Percentiles rank a stretch among this genome's conserved stretches.
Evolutionary conservation across 495 filamentous ascomycete species (phyloP).

Genomic region (Patellaria atrata): DNA sequence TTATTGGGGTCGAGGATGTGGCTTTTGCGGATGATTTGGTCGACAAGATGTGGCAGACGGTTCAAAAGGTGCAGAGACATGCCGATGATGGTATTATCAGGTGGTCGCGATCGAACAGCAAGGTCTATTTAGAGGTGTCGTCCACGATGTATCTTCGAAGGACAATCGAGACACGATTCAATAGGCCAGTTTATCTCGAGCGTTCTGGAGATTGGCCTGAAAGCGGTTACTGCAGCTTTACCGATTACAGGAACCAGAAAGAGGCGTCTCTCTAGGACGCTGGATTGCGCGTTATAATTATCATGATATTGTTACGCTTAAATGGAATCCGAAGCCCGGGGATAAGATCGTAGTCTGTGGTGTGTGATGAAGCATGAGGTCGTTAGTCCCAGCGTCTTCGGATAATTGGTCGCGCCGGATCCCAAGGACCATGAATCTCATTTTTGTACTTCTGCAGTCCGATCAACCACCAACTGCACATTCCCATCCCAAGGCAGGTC

Average conservation of each 20-base stretch:
- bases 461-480: slow-evolving; percentile 96
- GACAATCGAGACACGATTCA: no score
- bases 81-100: no score
- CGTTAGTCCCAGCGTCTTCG: slow-evolving; percentile 42
- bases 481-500: slow-evolving; percentile 68
- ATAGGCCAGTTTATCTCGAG: no score
- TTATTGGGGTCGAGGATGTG: slow-evolving; percentile 14
- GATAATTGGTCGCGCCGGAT: slow-evolving; percentile 79
- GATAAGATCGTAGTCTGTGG: no score
- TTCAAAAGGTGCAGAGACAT: slow-evolving; percentile 10
- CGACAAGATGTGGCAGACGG: slow-evolving; percentile 10
- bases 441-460: slow-evolving; percentile 97
- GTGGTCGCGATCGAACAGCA: slow-evolving; percentile 6
- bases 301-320: no score
- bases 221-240: slow-evolving; percentile 13
- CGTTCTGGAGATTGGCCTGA: no score
- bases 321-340: no score
- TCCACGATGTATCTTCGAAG: slow-evolving; percentile 5
- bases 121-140: slow-evolving; percentile 11
- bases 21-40: slow-evolving; percentile 12
- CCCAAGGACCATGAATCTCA: slow-evolving; percentile 95
- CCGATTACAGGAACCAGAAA: slow-evolving; percentile 10
- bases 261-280: not conserved
- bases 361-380: no score
- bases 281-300: no score